Percentiles rank a stretch among this genome's conserved stretches.
Evolutionary conservation across 805 yeast species (phyloP).

Genomic region (Cephaloascus albidus): DNA sequence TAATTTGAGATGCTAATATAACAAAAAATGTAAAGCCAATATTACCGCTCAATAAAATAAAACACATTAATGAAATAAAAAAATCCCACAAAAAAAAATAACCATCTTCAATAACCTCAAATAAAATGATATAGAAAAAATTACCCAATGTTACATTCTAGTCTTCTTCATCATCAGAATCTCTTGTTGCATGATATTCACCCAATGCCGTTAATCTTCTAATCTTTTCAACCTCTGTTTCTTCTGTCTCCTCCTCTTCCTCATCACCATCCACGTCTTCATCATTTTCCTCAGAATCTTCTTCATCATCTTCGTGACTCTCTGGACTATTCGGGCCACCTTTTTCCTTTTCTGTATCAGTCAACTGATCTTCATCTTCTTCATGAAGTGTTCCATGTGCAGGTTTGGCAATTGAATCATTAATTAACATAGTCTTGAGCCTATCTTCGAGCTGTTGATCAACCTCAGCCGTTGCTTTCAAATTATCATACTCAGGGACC

Average conservation of each 20-base stretch:
- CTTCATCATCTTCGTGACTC: slow-evolving; percentile 17
- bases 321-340: slow-evolving; percentile 13
- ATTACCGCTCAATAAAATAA: too few species aligned
- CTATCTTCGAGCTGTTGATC: neutral
- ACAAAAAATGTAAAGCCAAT: too few species aligned
- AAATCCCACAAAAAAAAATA: too few species aligned
- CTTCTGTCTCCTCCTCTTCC: slow-evolving; percentile 23
- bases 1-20: too few species aligned
- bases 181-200: slow-evolving; percentile 23
- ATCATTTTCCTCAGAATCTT: slow-evolving; percentile 11
- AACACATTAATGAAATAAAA: too few species aligned
- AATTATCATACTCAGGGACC: neutral
- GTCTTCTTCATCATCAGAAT: slow-evolving; percentile 42
- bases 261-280: slow-evolving; percentile 19
- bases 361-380: slow-evolving; percentile 14
- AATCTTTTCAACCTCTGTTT: slow-evolving; percentile 57
- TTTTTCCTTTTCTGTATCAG: slow-evolving; percentile 10
- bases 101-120: too few species aligned
- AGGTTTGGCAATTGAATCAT: neutral
- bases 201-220: slow-evolving; percentile 57
- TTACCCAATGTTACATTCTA: too few species aligned
- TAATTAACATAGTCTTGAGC: neutral
- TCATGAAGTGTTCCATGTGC: slow-evolving; percentile 1
- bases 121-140: too few species aligned
- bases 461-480: neutral